Evolutionary conservation across 768 basidiomycete genomes (phyloP).

Genomic region (Serendipita sp.): DNA sequence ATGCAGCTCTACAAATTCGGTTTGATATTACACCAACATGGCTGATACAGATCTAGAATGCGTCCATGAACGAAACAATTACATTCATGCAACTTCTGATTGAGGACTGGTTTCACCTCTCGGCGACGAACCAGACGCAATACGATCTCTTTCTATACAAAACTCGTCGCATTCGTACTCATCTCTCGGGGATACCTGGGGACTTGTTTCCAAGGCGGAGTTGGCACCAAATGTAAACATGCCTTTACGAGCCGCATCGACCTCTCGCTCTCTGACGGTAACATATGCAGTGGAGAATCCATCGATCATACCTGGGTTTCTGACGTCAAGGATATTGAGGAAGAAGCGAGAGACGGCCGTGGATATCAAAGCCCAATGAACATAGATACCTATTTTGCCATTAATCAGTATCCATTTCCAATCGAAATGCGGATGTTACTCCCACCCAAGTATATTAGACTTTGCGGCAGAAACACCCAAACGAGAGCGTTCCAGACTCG

Average conservation of each 20-base stretch:
- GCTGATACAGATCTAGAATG: too few relatives aligned
- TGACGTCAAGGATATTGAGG: not conserved
- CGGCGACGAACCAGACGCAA: too few relatives aligned
- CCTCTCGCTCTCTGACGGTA: not conserved
- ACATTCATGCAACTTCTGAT: too few relatives aligned
- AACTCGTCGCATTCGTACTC: too few relatives aligned
- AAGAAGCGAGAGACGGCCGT: not conserved
- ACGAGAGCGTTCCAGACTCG: not conserved
- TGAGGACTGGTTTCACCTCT: too few relatives aligned
- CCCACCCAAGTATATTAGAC: not conserved
- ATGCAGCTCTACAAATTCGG: too few relatives aligned
- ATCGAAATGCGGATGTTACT: not conserved
- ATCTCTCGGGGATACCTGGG: too few relatives aligned
- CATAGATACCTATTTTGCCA: not conserved
- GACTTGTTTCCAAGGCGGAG: too few relatives aligned
- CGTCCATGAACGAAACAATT: too few relatives aligned
- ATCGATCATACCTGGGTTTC: not conserved
- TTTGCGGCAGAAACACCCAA: not conserved
- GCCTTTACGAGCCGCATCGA: not conserved
- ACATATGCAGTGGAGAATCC: not conserved
- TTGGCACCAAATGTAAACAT: not conserved
- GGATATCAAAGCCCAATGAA: not conserved
- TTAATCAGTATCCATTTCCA: not conserved
- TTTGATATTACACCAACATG: too few relatives aligned
- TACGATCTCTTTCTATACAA: too few relatives aligned